A percentile compares a stretch with the other conserved stretches of the same genome.
Conservation (phyloP, 2,329 filamentous ascomycete species). For the Pseudogymnoascus sp. region DNA sequence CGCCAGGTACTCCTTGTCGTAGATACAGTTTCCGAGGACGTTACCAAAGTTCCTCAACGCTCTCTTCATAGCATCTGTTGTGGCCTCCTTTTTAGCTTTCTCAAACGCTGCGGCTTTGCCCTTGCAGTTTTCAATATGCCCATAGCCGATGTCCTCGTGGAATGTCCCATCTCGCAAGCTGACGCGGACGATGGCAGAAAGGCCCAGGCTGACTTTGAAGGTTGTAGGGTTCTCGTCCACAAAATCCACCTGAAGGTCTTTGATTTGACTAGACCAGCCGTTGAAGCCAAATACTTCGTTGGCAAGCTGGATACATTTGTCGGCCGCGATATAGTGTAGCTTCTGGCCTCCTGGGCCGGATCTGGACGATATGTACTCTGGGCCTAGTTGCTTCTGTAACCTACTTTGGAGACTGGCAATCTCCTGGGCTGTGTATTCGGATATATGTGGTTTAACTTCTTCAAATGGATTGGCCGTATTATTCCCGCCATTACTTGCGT, state of each 20-base stretch:
- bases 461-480: conserved; percentile 70
- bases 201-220: conserved; percentile 70
- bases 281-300: conserved; percentile 97
- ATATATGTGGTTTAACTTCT: conserved; percentile 58
- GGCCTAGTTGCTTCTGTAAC: conserved; percentile 87
- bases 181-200: conserved; percentile 85
- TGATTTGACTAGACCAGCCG: conserved; percentile 94
- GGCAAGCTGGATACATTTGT: conserved; percentile 91
- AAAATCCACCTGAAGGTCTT: conserved; percentile 91
- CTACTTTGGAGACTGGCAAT: conserved; percentile 80
- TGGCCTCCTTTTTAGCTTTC: conserved; percentile 93
- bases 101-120: conserved; percentile 94
- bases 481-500: conserved; percentile 32
- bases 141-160: conserved; percentile 96
- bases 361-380: conserved; percentile 87
- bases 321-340: conserved; percentile 89
- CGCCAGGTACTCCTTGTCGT: conserved; percentile 87
- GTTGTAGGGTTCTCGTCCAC: conserved; percentile 77
- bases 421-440: conserved; percentile 78
- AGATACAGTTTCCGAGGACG: conserved; percentile 94
- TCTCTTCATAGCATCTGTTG: conserved; percentile 87
- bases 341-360: conserved; percentile 74
- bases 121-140: conserved; percentile 91
- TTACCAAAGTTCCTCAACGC: conserved; percentile 89
- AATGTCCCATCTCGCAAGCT: conserved; percentile 90